Conservation (phyloP, 306 rosid species). For the Hippophae rhamnoides region DNA sequence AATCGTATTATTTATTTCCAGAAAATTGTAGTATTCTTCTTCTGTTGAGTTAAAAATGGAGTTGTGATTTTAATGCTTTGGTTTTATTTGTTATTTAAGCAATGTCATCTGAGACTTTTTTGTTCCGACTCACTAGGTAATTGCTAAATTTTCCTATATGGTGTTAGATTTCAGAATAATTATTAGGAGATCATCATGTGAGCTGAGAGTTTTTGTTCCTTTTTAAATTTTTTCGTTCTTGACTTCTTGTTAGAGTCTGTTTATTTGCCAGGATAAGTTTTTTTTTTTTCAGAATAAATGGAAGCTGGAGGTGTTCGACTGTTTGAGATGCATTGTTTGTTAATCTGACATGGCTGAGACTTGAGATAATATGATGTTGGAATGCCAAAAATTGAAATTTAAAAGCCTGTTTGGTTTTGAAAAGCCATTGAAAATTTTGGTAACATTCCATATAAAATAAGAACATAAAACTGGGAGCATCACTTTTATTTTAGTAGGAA, state of each 20-base stretch:
- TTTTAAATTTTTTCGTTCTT: not conserved
- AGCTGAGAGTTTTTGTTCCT: not conserved
- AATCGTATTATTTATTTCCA: not conserved
- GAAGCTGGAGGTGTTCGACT: not conserved
- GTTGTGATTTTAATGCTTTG: not conserved
- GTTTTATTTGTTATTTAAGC: not conserved
- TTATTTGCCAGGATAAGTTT: not conserved
- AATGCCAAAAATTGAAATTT: not conserved
- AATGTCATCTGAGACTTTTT: constrained; percentile 5
- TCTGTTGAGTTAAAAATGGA: not conserved
- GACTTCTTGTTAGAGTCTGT: not conserved
- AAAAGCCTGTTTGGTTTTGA: not conserved
- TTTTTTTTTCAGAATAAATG: not conserved
- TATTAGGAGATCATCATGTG: not conserved
- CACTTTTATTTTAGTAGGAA: not conserved
- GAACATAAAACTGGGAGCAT: not conserved
- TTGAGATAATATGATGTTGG: not conserved
- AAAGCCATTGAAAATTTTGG: not conserved
- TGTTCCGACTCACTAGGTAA: not conserved
- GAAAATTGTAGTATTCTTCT: constrained; percentile 6
- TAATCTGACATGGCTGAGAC: not conserved
- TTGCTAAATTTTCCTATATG: not conserved
- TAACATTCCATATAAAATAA: not conserved
- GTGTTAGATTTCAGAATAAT: not conserved
- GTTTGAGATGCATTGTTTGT: constrained; percentile 8